Base-by-base conservation (phyloP, 1,139 yeast species). In the Schizosaccharomyces versatilis region DNA sequence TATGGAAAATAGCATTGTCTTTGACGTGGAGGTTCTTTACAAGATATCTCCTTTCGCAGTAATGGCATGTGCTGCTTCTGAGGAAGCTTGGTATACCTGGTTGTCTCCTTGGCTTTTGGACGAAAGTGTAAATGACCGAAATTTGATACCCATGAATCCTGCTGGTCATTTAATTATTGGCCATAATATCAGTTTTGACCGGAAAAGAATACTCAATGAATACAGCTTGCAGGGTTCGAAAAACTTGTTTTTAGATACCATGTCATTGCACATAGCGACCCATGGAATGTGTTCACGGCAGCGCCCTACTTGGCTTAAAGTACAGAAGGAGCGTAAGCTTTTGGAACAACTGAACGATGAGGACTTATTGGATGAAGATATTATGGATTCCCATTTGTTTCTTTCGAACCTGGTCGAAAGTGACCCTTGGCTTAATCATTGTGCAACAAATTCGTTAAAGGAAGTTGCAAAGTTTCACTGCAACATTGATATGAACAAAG, bases 281-380 rank as follows among this genome's bases (percentile, higher is more conserved):
- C 80, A 84, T 54, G 99, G 99, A 0, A 81, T 93, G 75, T 84
- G 96, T 64, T 84, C 97, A 1, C 79, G 85, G 61, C 98, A 93
- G 64, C 69, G 97, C 58, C 82, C 88, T 0, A 72, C 74, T 32
- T 93, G 93, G 86, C 69, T 77, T 63, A 79, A 78, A 60, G 41
- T 32, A 7, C 79, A 76, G 63, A 75, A 73, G 57, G 78, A 59
- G 63, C 59, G 58, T 61, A 54, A 58, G 61, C 61, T 60, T 51
- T 56, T 54, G 55, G 55, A 59, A 57, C 54, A 56, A 58, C 57
- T 24, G 36, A 53, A 51, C 6, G 41, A 49, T 7, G 19, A 38
- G 7, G 57, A 57, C 9, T 14, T 56, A n/a, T 19, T 47, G 47
- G 54, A 53, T 19, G 39, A 42, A 10, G 55, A 41, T 15, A 51